Conservation (phyloP, 768 basidiomycete species). For the Lentinula sp. region DNA sequence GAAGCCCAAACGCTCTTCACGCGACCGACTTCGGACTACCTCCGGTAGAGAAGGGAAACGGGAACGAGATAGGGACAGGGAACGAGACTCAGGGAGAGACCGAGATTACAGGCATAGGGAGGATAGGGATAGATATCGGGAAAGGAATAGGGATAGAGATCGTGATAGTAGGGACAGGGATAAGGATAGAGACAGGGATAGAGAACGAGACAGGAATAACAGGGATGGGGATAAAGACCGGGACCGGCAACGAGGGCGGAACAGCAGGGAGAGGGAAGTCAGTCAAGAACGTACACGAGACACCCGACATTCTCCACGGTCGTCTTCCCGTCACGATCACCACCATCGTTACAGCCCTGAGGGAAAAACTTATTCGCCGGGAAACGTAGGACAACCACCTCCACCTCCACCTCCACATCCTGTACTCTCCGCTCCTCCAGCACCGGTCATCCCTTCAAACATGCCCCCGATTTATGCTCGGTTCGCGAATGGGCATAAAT, state of each 20-base stretch:
- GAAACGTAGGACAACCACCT: neutral
- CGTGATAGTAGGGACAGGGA: neutral
- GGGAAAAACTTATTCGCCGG: too few species aligned
- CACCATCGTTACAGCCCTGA: neutral
- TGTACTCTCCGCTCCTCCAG: neutral
- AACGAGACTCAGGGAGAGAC: neutral
- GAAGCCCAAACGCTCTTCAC: neutral
- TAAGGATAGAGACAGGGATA: neutral
- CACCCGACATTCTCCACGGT: neutral
- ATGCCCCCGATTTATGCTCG: slow-evolving; percentile 1
- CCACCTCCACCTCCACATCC: neutral
- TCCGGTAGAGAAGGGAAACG: neutral
- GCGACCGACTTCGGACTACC: neutral
- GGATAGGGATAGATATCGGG: neutral
- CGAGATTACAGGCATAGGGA: neutral
- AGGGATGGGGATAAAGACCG: neutral
- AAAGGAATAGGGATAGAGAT: neutral
- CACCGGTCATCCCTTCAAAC: neutral
- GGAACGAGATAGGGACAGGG: neutral
- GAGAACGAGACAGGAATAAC: neutral
- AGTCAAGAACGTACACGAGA: neutral
- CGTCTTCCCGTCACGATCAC: neutral
- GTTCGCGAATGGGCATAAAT: neutral
- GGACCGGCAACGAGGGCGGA: neutral
- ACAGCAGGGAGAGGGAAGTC: neutral